phyloP scores from a whole-genome alignment of 2,329 filamentous ascomycete species.

The Microcyclosporella mali region DNA sequence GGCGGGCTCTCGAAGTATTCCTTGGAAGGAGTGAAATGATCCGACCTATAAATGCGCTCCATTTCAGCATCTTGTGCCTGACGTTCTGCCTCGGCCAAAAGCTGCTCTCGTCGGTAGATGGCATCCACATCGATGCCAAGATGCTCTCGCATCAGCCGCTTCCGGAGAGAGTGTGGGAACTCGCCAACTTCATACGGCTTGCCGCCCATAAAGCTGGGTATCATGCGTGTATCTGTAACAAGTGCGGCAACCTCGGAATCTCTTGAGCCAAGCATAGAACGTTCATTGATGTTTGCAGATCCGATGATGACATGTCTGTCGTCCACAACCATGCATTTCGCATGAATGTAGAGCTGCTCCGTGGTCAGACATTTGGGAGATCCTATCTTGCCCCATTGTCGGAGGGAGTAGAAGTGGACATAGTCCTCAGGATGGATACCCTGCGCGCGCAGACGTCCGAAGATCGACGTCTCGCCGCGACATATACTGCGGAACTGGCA shows the following conservation, averaged over 20 bases:
- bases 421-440: constrained; percentile 92
- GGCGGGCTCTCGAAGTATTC: constrained; percentile 31
- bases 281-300: constrained; percentile 97
- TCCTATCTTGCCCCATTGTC: constrained; percentile 88
- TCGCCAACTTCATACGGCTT: constrained; percentile 82
- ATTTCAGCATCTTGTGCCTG: constrained; percentile 58
- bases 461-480: constrained; percentile 85
- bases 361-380: constrained; percentile 77
- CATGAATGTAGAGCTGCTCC: constrained; percentile 96
- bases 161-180: constrained; percentile 85
- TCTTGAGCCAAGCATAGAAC: constrained; percentile 84
- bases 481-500: constrained; percentile 96
- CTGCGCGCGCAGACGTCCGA: constrained; percentile 69
- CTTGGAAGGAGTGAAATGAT: constrained; percentile 6
- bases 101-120: constrained; percentile 44
- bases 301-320: constrained; percentile 90
- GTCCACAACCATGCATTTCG: constrained; percentile 93
- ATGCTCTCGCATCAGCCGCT: constrained; percentile 94
- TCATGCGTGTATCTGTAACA: constrained; percentile 86
- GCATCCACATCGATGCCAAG: constrained; percentile 92
- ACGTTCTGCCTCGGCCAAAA: constrained; percentile 29
- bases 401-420: constrained; percentile 87
- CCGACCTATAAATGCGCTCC: constrained; percentile 31
- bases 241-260: constrained; percentile 90
- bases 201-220: constrained; percentile 86